These are phyloP conservation scores for Rhodotorula taiwanensis DNA, from an alignment of 768 basidiomycete species.

Conservation along the genomic window DNA sequence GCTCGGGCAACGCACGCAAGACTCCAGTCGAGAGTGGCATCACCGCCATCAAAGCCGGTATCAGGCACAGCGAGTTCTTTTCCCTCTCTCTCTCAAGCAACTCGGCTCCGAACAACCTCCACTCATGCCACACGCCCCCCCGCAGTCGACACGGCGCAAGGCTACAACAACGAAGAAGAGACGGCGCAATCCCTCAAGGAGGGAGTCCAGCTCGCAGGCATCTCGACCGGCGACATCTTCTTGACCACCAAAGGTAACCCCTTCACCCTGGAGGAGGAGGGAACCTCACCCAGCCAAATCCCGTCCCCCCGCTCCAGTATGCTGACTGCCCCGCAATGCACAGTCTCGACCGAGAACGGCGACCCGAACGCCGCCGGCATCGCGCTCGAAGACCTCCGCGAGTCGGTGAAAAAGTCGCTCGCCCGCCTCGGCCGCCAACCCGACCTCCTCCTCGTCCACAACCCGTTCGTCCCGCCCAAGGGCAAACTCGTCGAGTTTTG, in stretches of 20 bases:
- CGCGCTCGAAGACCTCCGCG: constrained; percentile 34
- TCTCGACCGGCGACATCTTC: constrained; percentile 35
- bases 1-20: constrained; percentile 35
- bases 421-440: constrained; percentile 39
- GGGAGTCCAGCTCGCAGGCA: constrained; percentile 4
- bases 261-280: background rate
- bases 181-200: constrained; percentile 34
- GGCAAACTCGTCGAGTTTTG: constrained; percentile 37
- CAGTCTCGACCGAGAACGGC: constrained; percentile 27
- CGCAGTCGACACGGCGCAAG: constrained; percentile 3
- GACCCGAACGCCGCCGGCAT: constrained; percentile 13
- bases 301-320: too few species aligned
- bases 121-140: background rate
- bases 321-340: background rate
- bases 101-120: background rate
- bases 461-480: constrained; percentile 39
- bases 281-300: too few species aligned
- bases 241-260: constrained; percentile 43
- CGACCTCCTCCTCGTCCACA: constrained; percentile 44
- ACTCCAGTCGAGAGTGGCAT: constrained; percentile 33
- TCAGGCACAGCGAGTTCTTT: constrained; percentile 42
- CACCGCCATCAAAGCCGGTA: constrained; percentile 40
- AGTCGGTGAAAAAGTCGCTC: constrained; percentile 37
- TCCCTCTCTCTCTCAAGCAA: background rate
- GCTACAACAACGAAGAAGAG: constrained; percentile 39